Evolutionary conservation across 345 rosid genomes (phyloP).

Genomic region (Isatis tinctoria): DNA sequence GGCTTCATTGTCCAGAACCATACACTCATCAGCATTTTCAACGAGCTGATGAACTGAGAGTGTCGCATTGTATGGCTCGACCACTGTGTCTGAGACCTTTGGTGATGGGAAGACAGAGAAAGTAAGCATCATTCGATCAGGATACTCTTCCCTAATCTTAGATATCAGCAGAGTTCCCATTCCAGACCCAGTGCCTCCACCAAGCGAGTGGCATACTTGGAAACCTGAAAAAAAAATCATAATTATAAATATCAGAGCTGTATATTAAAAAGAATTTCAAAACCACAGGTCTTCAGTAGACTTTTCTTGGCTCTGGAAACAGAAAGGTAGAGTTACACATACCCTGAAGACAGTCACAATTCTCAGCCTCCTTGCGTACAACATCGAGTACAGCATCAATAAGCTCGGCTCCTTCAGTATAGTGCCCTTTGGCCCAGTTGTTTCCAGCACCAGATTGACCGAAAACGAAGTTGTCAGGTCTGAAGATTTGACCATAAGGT

Average conservation of each 20-base stretch:
- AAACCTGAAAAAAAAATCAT: conserved; percentile 43
- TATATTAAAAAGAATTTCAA: neutral
- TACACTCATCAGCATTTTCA: conserved; percentile 82
- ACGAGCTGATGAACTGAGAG: conserved; percentile 81
- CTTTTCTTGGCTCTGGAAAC: neutral
- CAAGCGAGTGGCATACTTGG: conserved; percentile 80
- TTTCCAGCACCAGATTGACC: conserved; percentile 85
- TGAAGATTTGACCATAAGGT: conserved; percentile 64
- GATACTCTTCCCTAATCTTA: conserved; percentile 71
- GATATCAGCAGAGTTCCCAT: conserved; percentile 80
- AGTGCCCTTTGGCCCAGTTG: conserved; percentile 89
- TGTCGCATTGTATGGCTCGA: conserved; percentile 77
- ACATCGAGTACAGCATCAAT: conserved; percentile 73
- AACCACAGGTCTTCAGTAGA: neutral
- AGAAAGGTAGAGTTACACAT: neutral
- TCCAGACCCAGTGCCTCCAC: conserved; percentile 83
- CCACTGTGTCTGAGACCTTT: conserved; percentile 77
- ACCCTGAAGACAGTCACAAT: conserved; percentile 79
- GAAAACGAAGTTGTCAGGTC: conserved; percentile 74
- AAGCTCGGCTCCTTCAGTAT: conserved; percentile 81
- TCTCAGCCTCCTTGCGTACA: conserved; percentile 76
- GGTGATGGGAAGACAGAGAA: conserved; percentile 89
- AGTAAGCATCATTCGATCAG: conserved; percentile 85
- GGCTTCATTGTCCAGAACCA: conserved; percentile 82
- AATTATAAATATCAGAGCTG: neutral